Evolutionary conservation across 208 protist species (phyloP).

Genomic region (Crithidia bombi): DNA sequence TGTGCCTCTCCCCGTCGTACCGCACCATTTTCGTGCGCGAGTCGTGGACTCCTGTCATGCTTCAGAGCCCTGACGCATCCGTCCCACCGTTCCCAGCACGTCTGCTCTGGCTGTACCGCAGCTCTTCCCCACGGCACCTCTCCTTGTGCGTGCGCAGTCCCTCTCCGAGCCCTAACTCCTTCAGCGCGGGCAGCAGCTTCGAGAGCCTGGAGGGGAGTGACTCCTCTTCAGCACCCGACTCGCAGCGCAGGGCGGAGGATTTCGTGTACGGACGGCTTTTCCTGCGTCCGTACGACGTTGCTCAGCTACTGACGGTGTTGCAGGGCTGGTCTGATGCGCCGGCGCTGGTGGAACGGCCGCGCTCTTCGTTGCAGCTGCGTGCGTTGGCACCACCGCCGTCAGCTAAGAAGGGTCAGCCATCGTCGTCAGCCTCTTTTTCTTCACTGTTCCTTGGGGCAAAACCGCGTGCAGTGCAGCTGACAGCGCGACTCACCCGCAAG

Average conservation of each 20-base stretch:
- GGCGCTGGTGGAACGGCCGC: constrained; percentile 46
- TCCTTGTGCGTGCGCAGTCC: constrained; percentile 53
- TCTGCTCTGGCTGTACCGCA: constrained; percentile 70
- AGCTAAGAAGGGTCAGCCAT: not conserved
- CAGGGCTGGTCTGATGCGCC: constrained; percentile 55
- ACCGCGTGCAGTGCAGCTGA: constrained; percentile 24
- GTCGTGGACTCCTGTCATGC: constrained; percentile 55
- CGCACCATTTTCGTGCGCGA: constrained; percentile 62
- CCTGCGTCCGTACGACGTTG: constrained; percentile 85
- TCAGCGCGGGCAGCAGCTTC: constrained; percentile 7
- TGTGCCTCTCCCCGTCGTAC: constrained; percentile 8
- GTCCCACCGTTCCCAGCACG: constrained; percentile 50
- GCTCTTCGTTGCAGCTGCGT: constrained; percentile 48
- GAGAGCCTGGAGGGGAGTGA: constrained; percentile 9
- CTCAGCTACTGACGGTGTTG: constrained; percentile 79
- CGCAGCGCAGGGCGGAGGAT: constrained; percentile 28
- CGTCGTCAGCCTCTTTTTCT: too few relatives aligned
- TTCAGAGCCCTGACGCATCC: constrained; percentile 27
- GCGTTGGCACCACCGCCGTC: constrained; percentile 3
- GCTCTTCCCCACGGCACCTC: constrained; percentile 56
- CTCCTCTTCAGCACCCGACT: not conserved
- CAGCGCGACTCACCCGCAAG: constrained; percentile 21
- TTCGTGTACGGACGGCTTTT: constrained; percentile 86
- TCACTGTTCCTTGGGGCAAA: not conserved
- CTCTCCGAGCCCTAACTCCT: not conserved